A percentile compares a stretch with the other conserved stretches of the same genome.
Evolutionary conservation across 345 rosid genomes (phyloP).

Genomic region (Hevea brasiliensis): DNA sequence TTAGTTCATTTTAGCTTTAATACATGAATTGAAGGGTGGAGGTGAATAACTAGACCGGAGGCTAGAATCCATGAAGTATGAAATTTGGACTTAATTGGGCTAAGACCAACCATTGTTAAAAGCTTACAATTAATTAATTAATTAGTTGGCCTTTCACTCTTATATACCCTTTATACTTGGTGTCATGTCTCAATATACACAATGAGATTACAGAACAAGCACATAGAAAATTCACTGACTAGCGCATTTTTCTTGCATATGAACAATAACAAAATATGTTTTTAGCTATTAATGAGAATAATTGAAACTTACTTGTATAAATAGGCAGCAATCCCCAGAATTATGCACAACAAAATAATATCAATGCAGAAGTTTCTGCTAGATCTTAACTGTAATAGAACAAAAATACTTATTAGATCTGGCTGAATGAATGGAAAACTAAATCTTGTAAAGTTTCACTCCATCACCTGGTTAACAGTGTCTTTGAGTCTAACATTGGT

Average conservation of each 20-base stretch:
- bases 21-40: too few species aligned
- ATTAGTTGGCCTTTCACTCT: too few species aligned
- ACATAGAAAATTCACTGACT: background rate
- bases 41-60: too few species aligned
- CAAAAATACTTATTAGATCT: slow-evolving; percentile 15
- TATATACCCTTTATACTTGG: too few species aligned
- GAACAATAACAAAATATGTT: background rate
- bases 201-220: background rate
- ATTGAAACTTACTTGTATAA: slow-evolving; percentile 83
- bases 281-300: slow-evolving; percentile 6
- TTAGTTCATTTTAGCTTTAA: slow-evolving; percentile 8
- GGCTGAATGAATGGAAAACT: slow-evolving; percentile 14
- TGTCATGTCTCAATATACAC: background rate
- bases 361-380: slow-evolving; percentile 98
- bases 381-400: slow-evolving; percentile 80
- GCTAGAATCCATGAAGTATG: too few species aligned
- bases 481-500: slow-evolving; percentile 94
- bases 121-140: too few species aligned
- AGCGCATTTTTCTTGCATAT: background rate
- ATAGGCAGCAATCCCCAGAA: slow-evolving; percentile 97
- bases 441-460: slow-evolving; percentile 9
- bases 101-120: too few species aligned
- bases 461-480: slow-evolving; percentile 86
- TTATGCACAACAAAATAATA: slow-evolving; percentile 76
- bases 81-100: too few species aligned